Base-by-base conservation (phyloP, 1,139 yeast genomes). In the Pichia sp. region DNA sequence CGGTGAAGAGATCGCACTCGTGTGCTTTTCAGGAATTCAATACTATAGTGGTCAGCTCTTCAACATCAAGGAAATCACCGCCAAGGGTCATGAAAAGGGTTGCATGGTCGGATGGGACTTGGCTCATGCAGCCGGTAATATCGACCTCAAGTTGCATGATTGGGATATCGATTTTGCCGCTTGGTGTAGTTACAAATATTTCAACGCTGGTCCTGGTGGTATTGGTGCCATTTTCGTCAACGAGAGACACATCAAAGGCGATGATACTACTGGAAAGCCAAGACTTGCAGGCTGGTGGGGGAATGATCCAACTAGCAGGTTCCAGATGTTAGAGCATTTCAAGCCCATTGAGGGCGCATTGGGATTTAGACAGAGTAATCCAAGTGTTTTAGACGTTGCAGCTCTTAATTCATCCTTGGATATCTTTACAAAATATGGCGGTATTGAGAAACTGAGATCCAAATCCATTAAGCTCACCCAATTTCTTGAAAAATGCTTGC, bases 251-350 rank as follows among this genome's bases (percentile, higher is more conserved):
- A 15, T 16, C n/a, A 46, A 62, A 53, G 41, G 38, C 9, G 49
- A 60, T 35, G 53, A 50, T 19, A 58, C 59, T 29, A 65, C 65
- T 35, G 52, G 72, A 25, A 32, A 27, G 29, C 82, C 94, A 2
- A 66, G 96, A 45, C 64, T 84, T 38, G 94, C 96, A 0, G 97
- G 97, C 1, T 88, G 97, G 97, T 88, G 97, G 96, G 96, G 96
- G 1, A 87, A 85, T 53, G 75, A 82, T 47, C 64, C 79, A 1
- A 48, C 52, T 2, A 76, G 74, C 22, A 64, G 96, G 42, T 88
- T 88, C 56, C 67, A 77, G 48, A 88, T 88, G 97, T 58, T 70
- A 40, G 93, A 83, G 52, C 55, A 66, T 30, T 88, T 86, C 48
- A 81, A 79, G 42, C 95, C 96, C 0, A 80, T 83, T 22, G 64